phyloP scores from a whole-genome alignment of 169 alveolate genomes.

The Plasmodium cynomolgi region DNA sequence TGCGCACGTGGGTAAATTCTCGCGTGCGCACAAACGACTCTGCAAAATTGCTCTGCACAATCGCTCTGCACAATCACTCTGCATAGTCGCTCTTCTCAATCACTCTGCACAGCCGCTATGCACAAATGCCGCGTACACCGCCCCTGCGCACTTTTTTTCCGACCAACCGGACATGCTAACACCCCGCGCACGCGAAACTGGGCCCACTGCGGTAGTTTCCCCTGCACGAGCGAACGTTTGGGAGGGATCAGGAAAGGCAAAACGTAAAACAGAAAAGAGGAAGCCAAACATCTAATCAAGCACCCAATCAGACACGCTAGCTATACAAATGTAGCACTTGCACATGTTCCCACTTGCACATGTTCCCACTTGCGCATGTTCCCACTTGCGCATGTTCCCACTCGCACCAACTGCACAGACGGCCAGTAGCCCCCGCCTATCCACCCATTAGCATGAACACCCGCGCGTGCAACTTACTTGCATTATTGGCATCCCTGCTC shows the following conservation, averaged over 20 bases:
- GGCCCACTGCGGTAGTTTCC: background rate
- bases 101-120: no score
- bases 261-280: background rate
- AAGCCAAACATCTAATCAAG: background rate
- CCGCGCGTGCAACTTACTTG: background rate
- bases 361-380: no score
- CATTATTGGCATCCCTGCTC: background rate
- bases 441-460: conserved; percentile 1
- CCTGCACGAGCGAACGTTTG: background rate
- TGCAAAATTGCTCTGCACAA: background rate
- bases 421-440: background rate
- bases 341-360: background rate
- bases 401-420: background rate
- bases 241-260: background rate
- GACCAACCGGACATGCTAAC: no score
- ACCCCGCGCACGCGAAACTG: background rate
- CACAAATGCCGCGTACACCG: no score
- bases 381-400: background rate
- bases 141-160: no score
- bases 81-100: no score
- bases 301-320: background rate
- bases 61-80: background rate
- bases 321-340: background rate
- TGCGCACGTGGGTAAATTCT: background rate
- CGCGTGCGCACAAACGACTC: background rate